Base-by-base conservation (phyloP, 371 early-diverging fungal species). In the Apophysomyces trapeziformis region DNA sequence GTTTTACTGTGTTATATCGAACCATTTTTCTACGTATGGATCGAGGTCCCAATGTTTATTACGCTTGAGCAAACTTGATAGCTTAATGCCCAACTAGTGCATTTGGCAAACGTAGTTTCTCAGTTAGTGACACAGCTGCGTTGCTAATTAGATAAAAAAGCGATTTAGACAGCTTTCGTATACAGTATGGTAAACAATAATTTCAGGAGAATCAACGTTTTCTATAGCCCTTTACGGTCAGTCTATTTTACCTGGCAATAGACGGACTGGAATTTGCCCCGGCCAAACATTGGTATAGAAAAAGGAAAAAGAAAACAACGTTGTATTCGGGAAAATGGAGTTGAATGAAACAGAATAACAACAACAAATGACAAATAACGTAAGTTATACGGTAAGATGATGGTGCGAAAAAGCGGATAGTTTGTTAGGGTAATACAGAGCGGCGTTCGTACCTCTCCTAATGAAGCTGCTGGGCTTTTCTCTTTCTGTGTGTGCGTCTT, bases 131-230 rank as follows among this genome's bases (percentile, higher is more conserved):
- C 32, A 26, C 32, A 26, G 32, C 3, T 26, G 32, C 32, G 32
- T 26, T 26, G 32, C 1, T 26, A 26, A 26, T 26, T 26, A 11
- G 41, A 41, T 2, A 41, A 4, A 13, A 41, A 13, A 41, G 11
- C 8, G 5, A 41, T 41, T 41, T 11, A 8, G 41, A 41, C 41
- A 41, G 8, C 41, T 11, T 11, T 41, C 41, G 16, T 47, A 26
- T 62, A 58, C 32, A 60, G 60, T 38, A 11, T 39, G 44, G 32
- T 26, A 26, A 26, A 26, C 32, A 26, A 26, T 26, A 59, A 58
- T 59, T 59, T 43, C 38, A 43, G 60, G 43, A 43, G 43, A 35
- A 18, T 5, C 11, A 59, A 59, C 60, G 60, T 59, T 59, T 59
- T 59, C 39, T 39, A 43, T 59, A 43, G 43, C 60, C 60, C 60